Evolutionary conservation across 2,329 filamentous ascomycete genomes (phyloP).

Genomic region (Colletotrichum cereale): DNA sequence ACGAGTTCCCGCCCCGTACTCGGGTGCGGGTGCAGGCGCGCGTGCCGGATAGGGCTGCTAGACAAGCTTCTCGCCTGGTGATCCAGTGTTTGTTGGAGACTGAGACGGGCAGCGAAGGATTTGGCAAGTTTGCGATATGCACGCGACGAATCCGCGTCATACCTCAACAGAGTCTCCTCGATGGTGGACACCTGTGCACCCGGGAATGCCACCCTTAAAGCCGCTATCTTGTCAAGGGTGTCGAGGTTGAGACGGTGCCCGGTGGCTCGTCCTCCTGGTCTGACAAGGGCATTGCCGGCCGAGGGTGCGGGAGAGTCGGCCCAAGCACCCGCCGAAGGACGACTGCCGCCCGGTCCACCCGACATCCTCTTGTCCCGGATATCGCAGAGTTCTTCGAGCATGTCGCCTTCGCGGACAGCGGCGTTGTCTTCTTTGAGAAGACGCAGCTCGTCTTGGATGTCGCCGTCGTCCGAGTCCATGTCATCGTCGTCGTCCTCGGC

Average conservation of each 20-base stretch:
- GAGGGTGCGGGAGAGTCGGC: not conserved
- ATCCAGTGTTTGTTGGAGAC: constrained; percentile 51
- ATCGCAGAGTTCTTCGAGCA: constrained; percentile 37
- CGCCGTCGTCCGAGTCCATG: constrained; percentile 39
- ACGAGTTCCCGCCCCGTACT: constrained; percentile 17
- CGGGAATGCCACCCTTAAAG: constrained; percentile 60
- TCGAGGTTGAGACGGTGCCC: constrained; percentile 24
- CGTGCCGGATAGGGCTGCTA: constrained; percentile 19
- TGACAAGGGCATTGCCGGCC: constrained; percentile 26
- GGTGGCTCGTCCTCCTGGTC: not conserved
- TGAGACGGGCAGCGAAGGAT: constrained; percentile 43
- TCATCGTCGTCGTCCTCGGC: constrained; percentile 43
- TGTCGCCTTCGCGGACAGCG: constrained; percentile 43
- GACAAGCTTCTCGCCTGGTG: constrained; percentile 29
- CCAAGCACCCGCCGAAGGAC: not conserved
- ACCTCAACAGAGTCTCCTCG: constrained; percentile 51
- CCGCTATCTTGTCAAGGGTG: constrained; percentile 50
- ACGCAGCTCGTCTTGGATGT: constrained; percentile 56
- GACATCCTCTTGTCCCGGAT: constrained; percentile 21
- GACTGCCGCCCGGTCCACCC: not conserved
- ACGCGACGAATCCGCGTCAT: constrained; percentile 50
- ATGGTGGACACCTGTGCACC: constrained; percentile 51
- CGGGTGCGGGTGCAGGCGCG: not conserved
- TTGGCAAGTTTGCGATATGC: constrained; percentile 54
- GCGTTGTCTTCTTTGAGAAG: constrained; percentile 57